Conservation (phyloP, 169 alveolate species). For the Cryptosporidium canis region DNA sequence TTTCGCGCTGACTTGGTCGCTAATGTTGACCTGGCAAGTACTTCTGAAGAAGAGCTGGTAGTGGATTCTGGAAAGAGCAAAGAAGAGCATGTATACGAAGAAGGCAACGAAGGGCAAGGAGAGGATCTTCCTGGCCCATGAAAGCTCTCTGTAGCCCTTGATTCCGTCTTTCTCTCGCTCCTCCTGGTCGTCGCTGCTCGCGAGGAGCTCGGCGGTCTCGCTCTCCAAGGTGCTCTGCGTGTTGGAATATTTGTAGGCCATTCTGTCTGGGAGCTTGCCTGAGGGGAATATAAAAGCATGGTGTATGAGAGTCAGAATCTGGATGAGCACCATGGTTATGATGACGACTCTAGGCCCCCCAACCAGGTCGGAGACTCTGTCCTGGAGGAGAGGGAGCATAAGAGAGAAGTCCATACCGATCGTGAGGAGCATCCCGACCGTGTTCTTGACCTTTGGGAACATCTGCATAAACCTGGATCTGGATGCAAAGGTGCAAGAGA, state of each 20-base stretch:
- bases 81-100: constrained; percentile 50
- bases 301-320: background rate
- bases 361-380: constrained; percentile 7
- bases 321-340: constrained; percentile 12
- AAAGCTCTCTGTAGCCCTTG: constrained; percentile 23
- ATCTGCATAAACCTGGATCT: constrained; percentile 72
- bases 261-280: constrained; percentile 39
- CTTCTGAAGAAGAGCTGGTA: constrained; percentile 64
- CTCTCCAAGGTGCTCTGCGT: background rate
- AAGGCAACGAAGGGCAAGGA: constrained; percentile 45
- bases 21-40: constrained; percentile 43
- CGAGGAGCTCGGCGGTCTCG: background rate
- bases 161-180: constrained; percentile 9
- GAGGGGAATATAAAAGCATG: constrained; percentile 44
- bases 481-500: constrained; percentile 60
- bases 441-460: constrained; percentile 62
- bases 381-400: constrained; percentile 33
- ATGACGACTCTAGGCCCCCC: constrained; percentile 24
- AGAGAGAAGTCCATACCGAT: constrained; percentile 65
- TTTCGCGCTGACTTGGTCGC: constrained; percentile 15
- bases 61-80: constrained; percentile 48
- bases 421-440: constrained; percentile 63
- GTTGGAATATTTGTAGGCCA: background rate
- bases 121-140: constrained; percentile 23
- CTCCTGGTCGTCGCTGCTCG: background rate